A percentile compares a stretch with the other conserved stretches of the same genome.
phyloP scores from a whole-genome alignment of 257 asterid genomes.

The Ilex aquifolium region DNA sequence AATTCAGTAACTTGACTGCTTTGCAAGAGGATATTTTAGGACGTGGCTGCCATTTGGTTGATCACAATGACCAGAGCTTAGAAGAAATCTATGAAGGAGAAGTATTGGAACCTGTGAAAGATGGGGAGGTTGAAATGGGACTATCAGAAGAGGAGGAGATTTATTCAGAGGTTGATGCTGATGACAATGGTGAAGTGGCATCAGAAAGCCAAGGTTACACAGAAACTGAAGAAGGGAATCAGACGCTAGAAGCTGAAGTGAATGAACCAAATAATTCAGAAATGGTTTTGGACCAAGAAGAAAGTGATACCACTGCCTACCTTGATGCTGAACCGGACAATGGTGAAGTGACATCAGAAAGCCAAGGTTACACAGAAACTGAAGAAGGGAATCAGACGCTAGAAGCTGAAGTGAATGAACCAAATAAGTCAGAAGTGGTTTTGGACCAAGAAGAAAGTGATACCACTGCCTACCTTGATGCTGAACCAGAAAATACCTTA shows the following conservation, averaged over 20 bases:
- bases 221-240: neutral
- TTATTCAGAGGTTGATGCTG: slow-evolving; percentile 11
- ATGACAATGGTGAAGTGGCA: neutral
- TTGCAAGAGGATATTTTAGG: slow-evolving; percentile 21
- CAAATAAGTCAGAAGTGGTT: slow-evolving; percentile 12
- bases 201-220: neutral
- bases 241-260: slow-evolving; percentile 8
- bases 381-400: neutral
- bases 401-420: slow-evolving; percentile 9
- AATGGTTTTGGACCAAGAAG: slow-evolving; percentile 10
- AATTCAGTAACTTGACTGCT: slow-evolving; percentile 52
- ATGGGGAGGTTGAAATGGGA: slow-evolving; percentile 16
- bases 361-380: neutral
- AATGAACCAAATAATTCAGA: slow-evolving; percentile 14
- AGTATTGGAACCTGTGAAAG: slow-evolving; percentile 3
- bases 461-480: neutral
- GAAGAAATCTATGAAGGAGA: neutral
- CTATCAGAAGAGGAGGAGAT: slow-evolving; percentile 34
- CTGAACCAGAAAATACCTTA: neutral
- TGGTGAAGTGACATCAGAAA: neutral
- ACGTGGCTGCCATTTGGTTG: slow-evolving; percentile 10
- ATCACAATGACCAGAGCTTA: neutral
- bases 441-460: slow-evolving; percentile 9
- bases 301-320: neutral
- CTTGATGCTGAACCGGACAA: neutral